phyloP scores from a whole-genome alignment of 768 basidiomycete genomes.

The Tricholoma flavovirens region DNA sequence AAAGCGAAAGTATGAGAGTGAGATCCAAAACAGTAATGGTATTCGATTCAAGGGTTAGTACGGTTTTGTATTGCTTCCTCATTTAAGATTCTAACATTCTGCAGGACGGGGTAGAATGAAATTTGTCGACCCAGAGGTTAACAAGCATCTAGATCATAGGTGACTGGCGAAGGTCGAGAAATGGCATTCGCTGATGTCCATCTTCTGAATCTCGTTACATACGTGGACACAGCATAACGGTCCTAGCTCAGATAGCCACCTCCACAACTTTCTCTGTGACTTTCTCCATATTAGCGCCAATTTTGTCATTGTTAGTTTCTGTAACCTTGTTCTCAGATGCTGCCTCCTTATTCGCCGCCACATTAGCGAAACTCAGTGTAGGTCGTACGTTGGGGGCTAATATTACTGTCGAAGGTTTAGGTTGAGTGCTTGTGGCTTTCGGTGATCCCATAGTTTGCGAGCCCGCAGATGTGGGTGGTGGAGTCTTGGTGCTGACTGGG shows the following conservation, averaged over 20 bases:
- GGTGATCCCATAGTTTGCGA: slow-evolving; percentile 19
- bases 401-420: slow-evolving; percentile 26
- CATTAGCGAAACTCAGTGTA: slow-evolving; percentile 77
- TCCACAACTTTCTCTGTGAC: slow-evolving; percentile 19
- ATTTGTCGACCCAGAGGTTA: slow-evolving; percentile 50
- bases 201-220: not conserved
- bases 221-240: not conserved
- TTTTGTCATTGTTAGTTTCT: slow-evolving; percentile 9
- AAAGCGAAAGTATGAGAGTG: slow-evolving; percentile 32
- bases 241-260: slow-evolving; percentile 2
- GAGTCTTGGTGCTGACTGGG: slow-evolving; percentile 26
- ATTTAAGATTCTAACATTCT: not conserved
- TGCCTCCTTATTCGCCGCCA: slow-evolving; percentile 49
- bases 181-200: not conserved
- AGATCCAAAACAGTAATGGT: slow-evolving; percentile 32
- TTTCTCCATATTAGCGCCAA: slow-evolving; percentile 13
- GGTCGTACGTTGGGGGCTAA: slow-evolving; percentile 56
- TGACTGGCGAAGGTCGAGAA: not conserved
- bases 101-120: slow-evolving; percentile 65
- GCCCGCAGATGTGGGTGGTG: slow-evolving; percentile 22
- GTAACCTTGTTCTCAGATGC: slow-evolving; percentile 14
- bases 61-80: not conserved
- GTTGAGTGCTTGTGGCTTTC: slow-evolving; percentile 17
- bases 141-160: not conserved
- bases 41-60: slow-evolving; percentile 59